Percentiles rank a stretch among this genome's conserved stretches.
Conservation (phyloP, 345 rosid species). For the Rhodamnia rubescens region DNA sequence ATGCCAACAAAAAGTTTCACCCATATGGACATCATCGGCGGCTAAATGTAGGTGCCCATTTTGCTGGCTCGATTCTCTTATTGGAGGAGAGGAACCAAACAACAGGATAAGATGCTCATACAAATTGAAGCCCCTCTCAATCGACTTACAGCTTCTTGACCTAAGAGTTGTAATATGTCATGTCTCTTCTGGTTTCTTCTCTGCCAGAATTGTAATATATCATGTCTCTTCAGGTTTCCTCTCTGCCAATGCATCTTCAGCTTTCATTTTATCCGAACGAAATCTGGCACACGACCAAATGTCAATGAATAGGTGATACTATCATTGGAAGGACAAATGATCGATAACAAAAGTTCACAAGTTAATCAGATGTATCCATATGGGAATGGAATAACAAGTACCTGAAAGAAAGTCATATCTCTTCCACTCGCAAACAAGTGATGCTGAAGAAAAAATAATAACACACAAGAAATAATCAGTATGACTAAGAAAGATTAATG, state of each 20-base stretch:
- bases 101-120: not conserved
- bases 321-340: not conserved
- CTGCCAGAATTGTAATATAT: conserved; percentile 12
- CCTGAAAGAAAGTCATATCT: conserved; percentile 85
- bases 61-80: not conserved
- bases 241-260: conserved; percentile 46
- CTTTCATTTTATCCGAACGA: conserved; percentile 60
- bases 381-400: conserved; percentile 5
- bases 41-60: not conserved
- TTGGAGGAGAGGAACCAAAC: not conserved
- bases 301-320: not conserved
- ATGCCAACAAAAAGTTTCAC: not conserved
- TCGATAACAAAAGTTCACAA: not conserved
- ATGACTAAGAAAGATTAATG: not conserved
- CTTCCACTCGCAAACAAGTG: conserved; percentile 37
- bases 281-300: conserved; percentile 29
- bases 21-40: not conserved
- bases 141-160: not conserved
- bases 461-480: not conserved
- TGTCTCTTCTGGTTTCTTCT: conserved; percentile 11
- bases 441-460: conserved; percentile 31
- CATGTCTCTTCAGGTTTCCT: conserved; percentile 8
- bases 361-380: not conserved
- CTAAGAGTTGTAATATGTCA: not conserved
- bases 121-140: not conserved